Evolutionary conservation across 2,329 filamentous ascomycete genomes (phyloP), one percentile per base, ranked within the genome.

Genomic region (Ceratocystis destructans): DNA sequence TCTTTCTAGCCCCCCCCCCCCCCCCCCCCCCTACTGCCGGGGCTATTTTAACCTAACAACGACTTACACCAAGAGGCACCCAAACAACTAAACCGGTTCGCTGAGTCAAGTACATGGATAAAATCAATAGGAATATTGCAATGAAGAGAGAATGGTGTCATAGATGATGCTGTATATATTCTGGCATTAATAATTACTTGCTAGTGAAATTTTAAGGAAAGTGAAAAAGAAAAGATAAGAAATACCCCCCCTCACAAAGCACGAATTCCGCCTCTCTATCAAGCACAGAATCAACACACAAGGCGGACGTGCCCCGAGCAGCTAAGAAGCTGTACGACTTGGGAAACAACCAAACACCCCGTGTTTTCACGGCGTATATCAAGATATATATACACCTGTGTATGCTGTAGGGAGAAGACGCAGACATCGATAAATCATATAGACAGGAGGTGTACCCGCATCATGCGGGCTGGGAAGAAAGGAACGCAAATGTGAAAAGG

Each of bases 141-240:
- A 15, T 31, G n/a, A 15, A 59, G 2, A 6, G n/a, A 59, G 7
- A 28, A 5, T 17, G 4, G 46, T 55, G 37, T 62, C 10, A n/a
- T 20, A 20, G 25, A n/a, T 62, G 33, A 41, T 12, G 37, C 20
- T 44, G 46, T 28, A n/a, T 62, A 62, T 31, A 62, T 62, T 37
- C 31, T 20, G 31, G 15, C 7, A 59, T 59, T 59, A 59, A 59
- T 59, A 10, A 62, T 62, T 62, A 62, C 59, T 12, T 62, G 22
- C 61, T 48, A n/a, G 45, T 31, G 17, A 62, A 17, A 48, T 62
- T 31, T 62, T 44, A 62, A 62, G 61, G 61, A 62, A 22, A 46
- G 61, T 62, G 25, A 33, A 37, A 17, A 44, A n/a, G 33, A 17
- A 28, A 20, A 17, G 5, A 37, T 5, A 48, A 3, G 10, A 31